phyloP scores from a whole-genome alignment of 108 stramenopile genomes.

The Pseudonitzschia multiseries region DNA sequence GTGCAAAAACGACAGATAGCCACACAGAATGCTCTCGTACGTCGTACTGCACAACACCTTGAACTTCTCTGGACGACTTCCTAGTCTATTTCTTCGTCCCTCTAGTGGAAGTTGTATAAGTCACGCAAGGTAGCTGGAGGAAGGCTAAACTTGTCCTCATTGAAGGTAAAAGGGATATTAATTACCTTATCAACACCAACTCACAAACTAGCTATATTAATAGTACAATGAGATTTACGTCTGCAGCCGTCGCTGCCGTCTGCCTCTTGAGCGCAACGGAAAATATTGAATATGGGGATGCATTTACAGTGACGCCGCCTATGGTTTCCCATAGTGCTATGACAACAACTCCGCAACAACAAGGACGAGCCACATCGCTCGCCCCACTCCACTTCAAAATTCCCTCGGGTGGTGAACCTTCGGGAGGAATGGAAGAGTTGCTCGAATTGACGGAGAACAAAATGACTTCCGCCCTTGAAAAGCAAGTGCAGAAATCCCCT shows the following conservation, averaged over 20 bases:
- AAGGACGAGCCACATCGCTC: slow-evolving; percentile 8
- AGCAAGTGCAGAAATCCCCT: slow-evolving; percentile 47
- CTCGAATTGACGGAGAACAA: slow-evolving; percentile 43
- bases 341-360: not conserved
- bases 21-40: not conserved
- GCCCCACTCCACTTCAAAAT: slow-evolving; percentile 32
- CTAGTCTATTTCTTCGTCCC: not conserved
- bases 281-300: slow-evolving; percentile 12
- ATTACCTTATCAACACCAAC: not conserved
- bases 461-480: slow-evolving; percentile 23
- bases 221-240: slow-evolving; percentile 31
- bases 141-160: not conserved
- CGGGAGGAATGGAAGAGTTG: slow-evolving; percentile 54
- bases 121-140: not conserved
- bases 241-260: slow-evolving; percentile 30
- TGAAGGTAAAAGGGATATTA: not conserved
- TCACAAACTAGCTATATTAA: not conserved
- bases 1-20: not conserved
- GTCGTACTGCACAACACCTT: slow-evolving; percentile 1
- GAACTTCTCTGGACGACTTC: not conserved
- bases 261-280: slow-evolving; percentile 17
- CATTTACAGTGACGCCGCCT: slow-evolving; percentile 23
- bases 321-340: slow-evolving; percentile 5
- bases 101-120: not conserved
- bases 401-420: slow-evolving; percentile 24